Evolutionary conservation across 176 grass and related monocot genomes (phyloP).

Genomic region (Eleusine coracana): DNA sequence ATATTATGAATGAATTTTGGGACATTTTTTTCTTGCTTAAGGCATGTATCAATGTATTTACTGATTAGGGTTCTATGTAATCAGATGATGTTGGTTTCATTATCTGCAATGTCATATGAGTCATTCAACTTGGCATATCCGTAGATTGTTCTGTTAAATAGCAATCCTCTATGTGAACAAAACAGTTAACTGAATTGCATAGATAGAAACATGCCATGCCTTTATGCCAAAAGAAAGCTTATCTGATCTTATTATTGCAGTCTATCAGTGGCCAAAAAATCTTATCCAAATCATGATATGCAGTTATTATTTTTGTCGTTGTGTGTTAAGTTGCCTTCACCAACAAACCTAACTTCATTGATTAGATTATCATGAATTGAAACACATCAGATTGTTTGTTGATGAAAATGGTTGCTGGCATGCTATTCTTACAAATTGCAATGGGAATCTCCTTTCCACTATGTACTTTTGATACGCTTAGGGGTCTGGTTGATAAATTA

Average conservation of each 20-base stretch:
- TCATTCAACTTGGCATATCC: neutral
- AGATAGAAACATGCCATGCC: neutral
- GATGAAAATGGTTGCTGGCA: neutral
- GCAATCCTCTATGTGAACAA: neutral
- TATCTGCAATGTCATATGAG: neutral
- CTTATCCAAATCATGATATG: neutral
- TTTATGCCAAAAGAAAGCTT: neutral
- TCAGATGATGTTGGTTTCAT: neutral
- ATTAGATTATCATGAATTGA: neutral
- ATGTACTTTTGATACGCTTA: constrained; percentile 1
- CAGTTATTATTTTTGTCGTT: neutral
- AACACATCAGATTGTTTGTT: neutral
- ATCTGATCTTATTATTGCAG: neutral
- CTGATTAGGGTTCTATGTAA: neutral
- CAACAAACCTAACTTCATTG: neutral
- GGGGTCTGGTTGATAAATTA: neutral
- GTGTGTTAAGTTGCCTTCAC: neutral
- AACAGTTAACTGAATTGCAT: neutral
- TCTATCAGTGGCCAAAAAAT: neutral
- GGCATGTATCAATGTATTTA: neutral
- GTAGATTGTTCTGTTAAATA: neutral
- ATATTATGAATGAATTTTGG: neutral
- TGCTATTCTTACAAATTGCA: constrained; percentile 9
- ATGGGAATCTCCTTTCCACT: neutral
- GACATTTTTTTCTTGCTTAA: neutral